Base-by-base conservation (phyloP, 495 filamentous ascomycete genomes). In the Amorphotheca resinae region DNA sequence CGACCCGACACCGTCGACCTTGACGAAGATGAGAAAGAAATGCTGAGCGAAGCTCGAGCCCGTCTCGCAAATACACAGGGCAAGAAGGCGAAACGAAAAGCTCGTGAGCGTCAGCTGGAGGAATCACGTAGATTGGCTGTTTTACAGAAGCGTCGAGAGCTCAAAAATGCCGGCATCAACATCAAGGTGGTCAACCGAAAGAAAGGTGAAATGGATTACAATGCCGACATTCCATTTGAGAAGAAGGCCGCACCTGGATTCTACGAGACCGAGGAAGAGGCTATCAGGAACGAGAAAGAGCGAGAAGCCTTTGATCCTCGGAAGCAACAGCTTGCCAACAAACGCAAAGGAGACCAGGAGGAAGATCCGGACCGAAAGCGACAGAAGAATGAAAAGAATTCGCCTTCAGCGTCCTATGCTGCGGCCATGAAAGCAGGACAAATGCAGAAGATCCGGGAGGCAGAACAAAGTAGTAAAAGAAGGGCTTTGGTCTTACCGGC, bases 11-110 rank as follows among this genome's bases (percentile, higher is more conserved):
- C 93, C 2, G 89, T 96, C 57, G 91, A 98, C 63, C 72, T 98
- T 42, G 91, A 98, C 56, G 91, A 98, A 65, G 91, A 96, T 56
- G 93, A 98, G 61, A 96, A 96, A 66, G 93, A 96, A 59, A 96
- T 96, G 91, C 65, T 98, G 52, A 95, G 87, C 60, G 91, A 98
- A 64, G 91, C 91, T 41, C 84, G 91, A 54, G 91, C 91, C 44
- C 82, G 91, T 64, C 67, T 98, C 43, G 91, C 93, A 28, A 98
- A 98, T 53, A 95, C 89, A 25, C 88, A 95, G 61, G 91, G 91
- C 59, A 96, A 98, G 66, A 98, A 98, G 69, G 93, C 91, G 4
- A 98, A 98, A 70, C 74, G 91, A 42, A 98, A 98, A 68, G 93
- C 91, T 36, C 74, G 91, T 51, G 91, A 98, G 60, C 71, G 91